Conservation (phyloP, 2,329 filamentous ascomycete genomes). For the Talaromyces verruculosus region DNA sequence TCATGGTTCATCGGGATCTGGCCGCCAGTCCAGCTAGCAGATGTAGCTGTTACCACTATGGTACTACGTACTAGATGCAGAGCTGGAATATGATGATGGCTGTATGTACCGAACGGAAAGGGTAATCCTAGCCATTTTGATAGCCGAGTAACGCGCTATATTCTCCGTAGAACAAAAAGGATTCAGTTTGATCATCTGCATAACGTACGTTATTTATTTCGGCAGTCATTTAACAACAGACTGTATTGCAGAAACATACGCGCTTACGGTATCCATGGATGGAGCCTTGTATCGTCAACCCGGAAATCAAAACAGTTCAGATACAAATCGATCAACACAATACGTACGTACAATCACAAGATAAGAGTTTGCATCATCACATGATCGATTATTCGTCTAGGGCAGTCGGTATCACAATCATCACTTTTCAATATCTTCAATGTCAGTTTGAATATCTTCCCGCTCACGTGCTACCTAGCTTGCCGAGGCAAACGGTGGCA, state of each 20-base stretch:
- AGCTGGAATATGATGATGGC: neutral
- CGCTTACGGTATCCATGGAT: neutral
- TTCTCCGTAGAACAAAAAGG: neutral
- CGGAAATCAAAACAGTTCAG: conserved; percentile 3
- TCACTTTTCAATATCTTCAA: neutral
- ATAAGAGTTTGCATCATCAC: neutral
- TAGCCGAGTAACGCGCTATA: neutral
- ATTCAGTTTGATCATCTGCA: neutral
- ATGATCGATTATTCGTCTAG: neutral
- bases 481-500: neutral
- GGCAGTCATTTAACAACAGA: too few relatives aligned
- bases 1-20: conserved; percentile 1
- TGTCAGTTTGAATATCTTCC: neutral
- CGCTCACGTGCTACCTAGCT: neutral
- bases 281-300: neutral
- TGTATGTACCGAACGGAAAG: neutral
- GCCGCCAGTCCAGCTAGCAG: neutral
- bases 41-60: neutral
- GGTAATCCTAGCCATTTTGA: neutral
- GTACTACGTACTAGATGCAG: neutral
- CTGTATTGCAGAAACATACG: neutral
- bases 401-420: neutral
- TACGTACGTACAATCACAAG: neutral
- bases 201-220: neutral
- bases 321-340: conserved; percentile 1